These are phyloP conservation scores for Blastobotrys apis DNA, from an alignment of 1,139 yeast species.

Conservation along the genomic window DNA sequence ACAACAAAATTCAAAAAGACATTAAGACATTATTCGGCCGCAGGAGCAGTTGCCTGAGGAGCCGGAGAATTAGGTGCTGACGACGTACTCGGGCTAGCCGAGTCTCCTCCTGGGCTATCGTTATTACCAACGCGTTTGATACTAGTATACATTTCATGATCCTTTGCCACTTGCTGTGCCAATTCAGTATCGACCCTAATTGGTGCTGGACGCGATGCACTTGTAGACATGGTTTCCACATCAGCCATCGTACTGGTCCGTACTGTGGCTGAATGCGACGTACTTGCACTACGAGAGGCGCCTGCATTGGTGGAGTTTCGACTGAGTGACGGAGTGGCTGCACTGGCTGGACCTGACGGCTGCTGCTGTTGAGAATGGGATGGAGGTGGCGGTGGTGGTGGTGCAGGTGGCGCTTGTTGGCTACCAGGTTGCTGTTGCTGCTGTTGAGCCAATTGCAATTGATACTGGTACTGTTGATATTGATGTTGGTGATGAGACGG, in stretches of 20 bases:
- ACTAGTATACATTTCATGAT: conserved; percentile 18
- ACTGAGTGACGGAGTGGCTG: not conserved
- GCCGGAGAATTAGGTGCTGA: too few relatives aligned
- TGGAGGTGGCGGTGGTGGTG: conserved; percentile 4
- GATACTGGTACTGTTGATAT: not conserved
- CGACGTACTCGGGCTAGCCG: too few relatives aligned
- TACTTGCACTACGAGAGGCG: too few relatives aligned
- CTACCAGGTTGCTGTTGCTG: too few relatives aligned
- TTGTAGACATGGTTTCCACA: conserved; percentile 18
- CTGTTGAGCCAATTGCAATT: too few relatives aligned
- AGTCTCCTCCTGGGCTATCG: conserved; percentile 8
- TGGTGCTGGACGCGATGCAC: conserved; percentile 20
- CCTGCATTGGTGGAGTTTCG: not conserved
- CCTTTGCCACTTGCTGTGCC: conserved; percentile 19
- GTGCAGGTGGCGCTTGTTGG: not conserved
- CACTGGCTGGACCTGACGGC: not conserved
- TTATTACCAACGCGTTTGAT: conserved; percentile 13
- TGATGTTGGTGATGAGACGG: not conserved
- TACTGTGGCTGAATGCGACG: conserved; percentile 10
- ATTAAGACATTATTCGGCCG: not conserved
- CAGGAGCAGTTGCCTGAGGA: too few relatives aligned
- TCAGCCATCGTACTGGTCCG: conserved; percentile 15
- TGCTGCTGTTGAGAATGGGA: conserved; percentile 1
- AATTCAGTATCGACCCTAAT: conserved; percentile 20
- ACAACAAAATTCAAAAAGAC: not conserved